Evolutionary conservation across 257 asterid species (phyloP).

Genomic region (Capsicum chinense): DNA sequence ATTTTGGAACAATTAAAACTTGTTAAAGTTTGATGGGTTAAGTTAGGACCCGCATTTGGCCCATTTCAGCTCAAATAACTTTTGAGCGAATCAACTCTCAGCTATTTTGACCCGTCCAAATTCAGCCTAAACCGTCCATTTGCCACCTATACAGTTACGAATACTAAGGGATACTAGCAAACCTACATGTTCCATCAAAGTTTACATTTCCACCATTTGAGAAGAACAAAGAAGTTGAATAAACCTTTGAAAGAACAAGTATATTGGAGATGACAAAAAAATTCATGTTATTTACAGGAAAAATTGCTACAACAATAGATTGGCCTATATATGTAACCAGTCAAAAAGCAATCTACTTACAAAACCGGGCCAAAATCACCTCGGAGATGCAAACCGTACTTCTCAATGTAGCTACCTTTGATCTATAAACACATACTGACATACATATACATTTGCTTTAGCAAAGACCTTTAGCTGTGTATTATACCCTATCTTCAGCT

Average conservation of each 20-base stretch:
- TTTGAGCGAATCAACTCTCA: no score
- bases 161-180: not conserved
- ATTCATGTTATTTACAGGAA: slow-evolving; percentile 51
- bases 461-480: slow-evolving; percentile 10
- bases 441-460: not conserved
- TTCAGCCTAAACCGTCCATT: no score
- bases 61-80: no score
- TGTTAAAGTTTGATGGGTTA: no score
- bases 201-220: not conserved
- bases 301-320: slow-evolving; percentile 42
- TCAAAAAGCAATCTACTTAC: slow-evolving; percentile 38
- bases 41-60: no score
- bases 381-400: slow-evolving; percentile 37
- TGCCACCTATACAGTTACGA: no score
- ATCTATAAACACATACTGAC: slow-evolving; percentile 2
- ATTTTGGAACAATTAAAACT: no score
- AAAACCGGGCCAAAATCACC: slow-evolving; percentile 34
- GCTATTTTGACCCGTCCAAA: no score
- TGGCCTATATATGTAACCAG: slow-evolving; percentile 32
- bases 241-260: slow-evolving; percentile 8
- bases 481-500: slow-evolving; percentile 30
- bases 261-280: slow-evolving; percentile 31
- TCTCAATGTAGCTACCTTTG: slow-evolving; percentile 32
- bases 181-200: not conserved
- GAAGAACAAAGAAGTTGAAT: slow-evolving; percentile 20